phyloP scores from a whole-genome alignment of 306 rosid species.

The Citrullus amarus region DNA sequence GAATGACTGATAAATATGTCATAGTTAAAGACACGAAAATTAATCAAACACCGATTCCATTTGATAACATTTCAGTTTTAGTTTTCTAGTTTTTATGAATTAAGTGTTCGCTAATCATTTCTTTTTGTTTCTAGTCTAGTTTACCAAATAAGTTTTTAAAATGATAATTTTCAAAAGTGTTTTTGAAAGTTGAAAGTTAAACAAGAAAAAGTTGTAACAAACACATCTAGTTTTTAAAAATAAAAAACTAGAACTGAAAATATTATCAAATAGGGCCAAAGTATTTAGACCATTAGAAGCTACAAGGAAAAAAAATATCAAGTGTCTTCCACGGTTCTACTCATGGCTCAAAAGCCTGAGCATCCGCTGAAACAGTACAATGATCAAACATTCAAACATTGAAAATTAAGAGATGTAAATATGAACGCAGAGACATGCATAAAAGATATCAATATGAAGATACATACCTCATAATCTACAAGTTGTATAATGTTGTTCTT shows the following conservation, averaged over 20 bases:
- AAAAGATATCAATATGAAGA: conserved; percentile 11
- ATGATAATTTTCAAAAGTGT: neutral
- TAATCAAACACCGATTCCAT: neutral
- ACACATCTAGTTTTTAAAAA: neutral
- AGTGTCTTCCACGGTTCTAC: neutral
- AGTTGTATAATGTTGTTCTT: conserved; percentile 81
- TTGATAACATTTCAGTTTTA: neutral
- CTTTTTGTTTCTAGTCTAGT: neutral
- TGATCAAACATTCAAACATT: neutral
- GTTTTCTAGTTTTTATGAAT: neutral
- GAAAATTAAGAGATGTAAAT: neutral
- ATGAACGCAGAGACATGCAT: neutral
- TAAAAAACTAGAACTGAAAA: neutral
- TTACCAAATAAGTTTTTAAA: neutral
- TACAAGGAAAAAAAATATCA: neutral
- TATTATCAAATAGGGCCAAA: neutral
- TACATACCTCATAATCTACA: conserved; percentile 76
- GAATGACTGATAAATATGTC: neutral
- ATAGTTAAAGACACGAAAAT: neutral
- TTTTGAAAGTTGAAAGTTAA: neutral
- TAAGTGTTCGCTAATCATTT: neutral
- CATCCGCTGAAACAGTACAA: neutral
- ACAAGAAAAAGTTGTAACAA: neutral
- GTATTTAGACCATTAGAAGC: neutral
- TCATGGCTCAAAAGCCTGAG: neutral